Evolutionary conservation across 2,329 filamentous ascomycete species (phyloP).

Genomic region (Parastagonospora avenae): DNA sequence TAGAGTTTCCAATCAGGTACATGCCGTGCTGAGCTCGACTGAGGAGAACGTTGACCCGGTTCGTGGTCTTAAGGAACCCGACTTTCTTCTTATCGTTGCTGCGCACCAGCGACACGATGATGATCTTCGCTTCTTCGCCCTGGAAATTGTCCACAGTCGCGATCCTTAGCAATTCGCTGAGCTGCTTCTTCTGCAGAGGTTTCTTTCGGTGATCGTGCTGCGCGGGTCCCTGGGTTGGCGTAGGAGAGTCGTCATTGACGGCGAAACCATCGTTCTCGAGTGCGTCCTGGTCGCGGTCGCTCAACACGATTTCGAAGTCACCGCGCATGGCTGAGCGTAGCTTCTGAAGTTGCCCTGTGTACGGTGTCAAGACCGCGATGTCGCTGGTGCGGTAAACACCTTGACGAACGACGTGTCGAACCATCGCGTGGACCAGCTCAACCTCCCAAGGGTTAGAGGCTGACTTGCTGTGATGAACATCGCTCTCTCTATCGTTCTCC

Average conservation of each 20-base stretch:
- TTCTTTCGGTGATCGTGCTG: constrained; percentile 9
- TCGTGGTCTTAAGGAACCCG: constrained; percentile 71
- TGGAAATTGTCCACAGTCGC: constrained; percentile 79
- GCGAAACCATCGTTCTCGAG: constrained; percentile 46
- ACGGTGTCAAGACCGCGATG: constrained; percentile 74
- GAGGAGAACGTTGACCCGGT: constrained; percentile 72
- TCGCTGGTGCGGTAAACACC: constrained; percentile 64
- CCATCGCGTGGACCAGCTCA: constrained; percentile 65
- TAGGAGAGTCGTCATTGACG: neutral
- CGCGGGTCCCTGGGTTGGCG: neutral
- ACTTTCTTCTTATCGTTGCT: constrained; percentile 65
- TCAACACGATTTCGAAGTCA: constrained; percentile 66
- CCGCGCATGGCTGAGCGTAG: constrained; percentile 54
- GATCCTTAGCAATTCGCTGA: constrained; percentile 41
- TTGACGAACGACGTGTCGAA: constrained; percentile 69
- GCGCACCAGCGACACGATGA: constrained; percentile 72
- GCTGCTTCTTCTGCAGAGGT: constrained; percentile 26
- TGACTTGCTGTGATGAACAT: constrained; percentile 47
- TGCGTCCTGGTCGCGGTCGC: constrained; percentile 65
- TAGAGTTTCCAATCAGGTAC: constrained; percentile 72
- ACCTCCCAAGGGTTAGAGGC: constrained; percentile 65
- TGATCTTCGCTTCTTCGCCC: constrained; percentile 74
- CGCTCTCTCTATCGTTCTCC: constrained; percentile 43
- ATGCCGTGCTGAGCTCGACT: constrained; percentile 71
- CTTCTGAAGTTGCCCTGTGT: constrained; percentile 62